Base-by-base conservation (phyloP, 768 basidiomycete genomes). In the Mycena rebaudengoi region DNA sequence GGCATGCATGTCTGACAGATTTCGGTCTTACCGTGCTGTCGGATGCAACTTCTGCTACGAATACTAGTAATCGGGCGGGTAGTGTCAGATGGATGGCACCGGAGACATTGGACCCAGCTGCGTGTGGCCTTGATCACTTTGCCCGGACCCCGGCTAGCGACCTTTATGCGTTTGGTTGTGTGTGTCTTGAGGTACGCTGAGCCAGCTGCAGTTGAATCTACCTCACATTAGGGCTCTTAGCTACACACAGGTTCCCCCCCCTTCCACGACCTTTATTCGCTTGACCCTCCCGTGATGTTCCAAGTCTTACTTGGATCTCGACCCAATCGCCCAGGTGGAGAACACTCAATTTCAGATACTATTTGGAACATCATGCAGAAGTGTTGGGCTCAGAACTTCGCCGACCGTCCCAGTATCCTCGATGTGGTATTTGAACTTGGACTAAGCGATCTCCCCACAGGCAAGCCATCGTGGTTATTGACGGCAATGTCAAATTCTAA, bases 31-130 rank as follows among this genome's bases (percentile, higher is more conserved):
- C 72, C 3, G 50, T 55, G 2, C 66, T 73, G 23, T 39, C 66
- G 21, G 71, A 76, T 43, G 64, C 63, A 7, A 73, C 72, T 3
- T 44, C 60, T 12, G 41, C 64, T 2, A 65, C 65, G n/a, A 50
- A 51, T 12, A 65, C 69, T 2, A 49, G 62, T 16, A 60, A 58
- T 29, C 32, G 60, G 10, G 60, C 52, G 7, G 76, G 76, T 2
- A 67, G 69, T 16, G 39, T 69, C 4, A 50, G 73, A 35, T 78
- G 75, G 72, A 75, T 73, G 73, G 74, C 76, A 3, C 76, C 73
- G n/a, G 75, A 74, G 55, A 62, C 69, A n/a, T n/a, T n/a, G n/a
- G n/a, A n/a, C n/a, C n/a, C n/a, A n/a, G n/a, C n/a, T n/a, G n/a
- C n/a, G n/a, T n/a, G n/a, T 23, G 30, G 58, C 20, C 70, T 72